Evolutionary conservation across 192 early-diverging fungal species (phyloP).

Genomic region (Backusella westeae): DNA sequence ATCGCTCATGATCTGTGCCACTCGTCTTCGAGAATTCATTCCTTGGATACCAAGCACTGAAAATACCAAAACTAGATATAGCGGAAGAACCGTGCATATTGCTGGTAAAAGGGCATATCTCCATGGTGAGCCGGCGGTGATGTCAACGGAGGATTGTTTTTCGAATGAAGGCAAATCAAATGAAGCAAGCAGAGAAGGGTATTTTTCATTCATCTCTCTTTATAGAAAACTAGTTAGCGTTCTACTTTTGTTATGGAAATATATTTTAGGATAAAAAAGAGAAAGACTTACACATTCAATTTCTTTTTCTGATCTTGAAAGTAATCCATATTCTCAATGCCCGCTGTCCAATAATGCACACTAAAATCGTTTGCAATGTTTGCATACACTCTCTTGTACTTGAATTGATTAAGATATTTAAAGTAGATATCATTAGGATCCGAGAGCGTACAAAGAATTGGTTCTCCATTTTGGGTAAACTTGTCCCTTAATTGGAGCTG

Average conservation of each 20-base stretch:
- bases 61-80: slow-evolving; percentile 39
- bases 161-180: neutral
- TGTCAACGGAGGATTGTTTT: neutral
- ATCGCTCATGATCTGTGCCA: slow-evolving; percentile 6
- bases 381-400: slow-evolving; percentile 43
- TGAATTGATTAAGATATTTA: slow-evolving; percentile 43
- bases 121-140: neutral
- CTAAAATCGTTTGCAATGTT: slow-evolving; percentile 51
- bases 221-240: neutral
- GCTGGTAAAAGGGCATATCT: slow-evolving; percentile 22
- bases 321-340: slow-evolving; percentile 44
- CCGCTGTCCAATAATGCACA: slow-evolving; percentile 63
- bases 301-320: slow-evolving; percentile 33
- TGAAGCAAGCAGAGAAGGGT: neutral
- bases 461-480: slow-evolving; percentile 29
- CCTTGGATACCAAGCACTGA: slow-evolving; percentile 38
- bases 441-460: slow-evolving; percentile 40
- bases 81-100: slow-evolving; percentile 32
- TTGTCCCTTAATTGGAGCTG: slow-evolving; percentile 45
- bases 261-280: neutral
- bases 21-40: slow-evolving; percentile 37
- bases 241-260: neutral
- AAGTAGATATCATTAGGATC: slow-evolving; percentile 32
- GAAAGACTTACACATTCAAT: slow-evolving; percentile 43
- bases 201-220: neutral